Base-by-base conservation (phyloP, 352 stramenopile species). In the Phytopythium vexans region DNA sequence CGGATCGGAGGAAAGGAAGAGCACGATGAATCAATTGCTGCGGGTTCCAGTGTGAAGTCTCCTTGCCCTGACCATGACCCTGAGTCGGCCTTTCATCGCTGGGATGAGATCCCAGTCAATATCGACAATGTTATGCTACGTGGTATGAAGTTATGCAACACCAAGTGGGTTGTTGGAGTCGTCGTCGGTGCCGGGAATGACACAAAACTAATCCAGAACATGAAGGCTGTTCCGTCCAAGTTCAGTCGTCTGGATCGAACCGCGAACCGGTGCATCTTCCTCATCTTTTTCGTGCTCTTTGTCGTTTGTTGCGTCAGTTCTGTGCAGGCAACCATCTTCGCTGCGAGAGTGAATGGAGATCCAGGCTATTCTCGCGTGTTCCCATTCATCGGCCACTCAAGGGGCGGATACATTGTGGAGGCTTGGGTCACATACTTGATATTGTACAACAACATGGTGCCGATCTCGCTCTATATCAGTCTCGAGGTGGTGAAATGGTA, bases 401-500 rank as follows among this genome's bases (percentile, higher is more conserved):
- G 52, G 16, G 50, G 63, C 0, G 70, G 50, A 0, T 70, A 72
- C 16, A 77, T 87, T n/a, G 36, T 84, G 0, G 73, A 91, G 49
- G 66, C 69, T 0, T 93, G 83, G 77, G 44, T 92, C 15, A 94
- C 84, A 31, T 92, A 89, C 49, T 56, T 94, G 43, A 92, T 94
- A 47, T 44, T 94, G 32, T 94, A 94, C 75, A 92, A 94, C 64
- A 94, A 94, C 62, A 87, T 94, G 76, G 78, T 99, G 10, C 97
- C 97, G 5, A 95, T 99, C 38, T 98, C 92, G 49, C 69, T 99
- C 2, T 99, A 99, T 71, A 97, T 99, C 32, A 98, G 92, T 21
- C 70, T 99, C 2, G 94, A 98, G 60, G 81, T 98, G 3, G 89
- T 98, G 12, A 98, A 98, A 49, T 97, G 97, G 65, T 95, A 94